Percentiles rank a stretch among this genome's conserved stretches.
phyloP scores from a whole-genome alignment of 345 rosid genomes.

The Salix brachista region DNA sequence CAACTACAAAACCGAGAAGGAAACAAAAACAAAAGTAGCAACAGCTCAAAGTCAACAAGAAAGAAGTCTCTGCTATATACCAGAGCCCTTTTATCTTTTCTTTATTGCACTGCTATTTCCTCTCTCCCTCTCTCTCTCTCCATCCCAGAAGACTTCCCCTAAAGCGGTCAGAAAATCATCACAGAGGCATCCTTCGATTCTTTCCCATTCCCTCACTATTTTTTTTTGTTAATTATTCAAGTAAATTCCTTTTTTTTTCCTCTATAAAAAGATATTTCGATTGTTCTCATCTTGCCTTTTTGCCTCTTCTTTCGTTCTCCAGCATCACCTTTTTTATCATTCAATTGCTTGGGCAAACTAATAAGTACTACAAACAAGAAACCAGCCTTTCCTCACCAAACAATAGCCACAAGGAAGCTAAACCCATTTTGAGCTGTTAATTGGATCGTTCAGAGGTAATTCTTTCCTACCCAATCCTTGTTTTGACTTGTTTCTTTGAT shows the following conservation, averaged over 20 bases:
- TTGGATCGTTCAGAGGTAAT: constrained; percentile 16
- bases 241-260: not conserved
- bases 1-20: not conserved
- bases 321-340: constrained; percentile 16
- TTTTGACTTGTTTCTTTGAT: not conserved
- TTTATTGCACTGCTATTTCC: not conserved
- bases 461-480: too few species aligned
- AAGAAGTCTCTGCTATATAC: constrained; percentile 12
- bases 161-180: constrained; percentile 18
- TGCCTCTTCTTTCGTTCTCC: not conserved
- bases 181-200: constrained; percentile 1
- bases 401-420: not conserved
- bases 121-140: not conserved
- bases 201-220: not conserved
- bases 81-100: not conserved
- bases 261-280: constrained; percentile 10
- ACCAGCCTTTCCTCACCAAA: not conserved
- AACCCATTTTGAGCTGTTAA: constrained; percentile 5
- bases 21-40: not conserved
- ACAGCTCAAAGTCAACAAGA: constrained; percentile 38
- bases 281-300: constrained; percentile 6
- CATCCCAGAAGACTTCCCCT: constrained; percentile 1
- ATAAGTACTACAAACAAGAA: not conserved
- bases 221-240: not conserved
- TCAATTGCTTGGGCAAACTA: constrained; percentile 30